phyloP scores from a whole-genome alignment of 495 filamentous ascomycete species.

The Aspergillus sparsus region DNA sequence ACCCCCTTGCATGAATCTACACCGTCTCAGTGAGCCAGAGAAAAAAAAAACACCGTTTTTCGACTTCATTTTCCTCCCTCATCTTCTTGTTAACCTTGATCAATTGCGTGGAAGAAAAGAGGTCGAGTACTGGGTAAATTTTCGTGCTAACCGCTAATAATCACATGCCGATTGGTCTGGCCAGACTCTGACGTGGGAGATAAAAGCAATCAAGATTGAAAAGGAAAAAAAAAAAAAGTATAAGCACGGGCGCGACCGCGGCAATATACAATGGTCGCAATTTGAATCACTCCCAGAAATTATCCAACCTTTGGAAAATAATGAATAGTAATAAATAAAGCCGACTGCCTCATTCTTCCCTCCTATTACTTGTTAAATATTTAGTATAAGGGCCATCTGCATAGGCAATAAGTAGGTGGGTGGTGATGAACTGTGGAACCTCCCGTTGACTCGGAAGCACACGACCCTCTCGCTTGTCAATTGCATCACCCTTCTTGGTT shows the following conservation, averaged over 20 bases:
- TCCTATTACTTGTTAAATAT: background rate
- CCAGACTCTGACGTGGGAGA: conserved; percentile 15
- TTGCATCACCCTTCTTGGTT: conserved; percentile 40
- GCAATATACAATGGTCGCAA: background rate
- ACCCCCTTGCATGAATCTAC: background rate
- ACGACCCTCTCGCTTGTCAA: conserved; percentile 32
- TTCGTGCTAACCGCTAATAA: background rate
- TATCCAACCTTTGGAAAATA: background rate
- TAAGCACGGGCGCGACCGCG: background rate
- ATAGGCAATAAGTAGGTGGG: background rate
- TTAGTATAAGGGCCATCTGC: background rate
- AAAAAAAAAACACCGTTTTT: background rate
- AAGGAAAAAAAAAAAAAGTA: background rate
- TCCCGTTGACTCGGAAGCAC: conserved; percentile 20
- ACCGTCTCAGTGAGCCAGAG: background rate
- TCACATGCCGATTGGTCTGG: conserved; percentile 21
- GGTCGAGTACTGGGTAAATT: conserved; percentile 1
- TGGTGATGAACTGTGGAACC: conserved; percentile 13
- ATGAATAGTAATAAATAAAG: background rate
- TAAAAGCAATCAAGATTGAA: too few species aligned
- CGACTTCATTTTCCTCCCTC: background rate
- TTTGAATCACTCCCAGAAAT: background rate
- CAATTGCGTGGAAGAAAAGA: background rate
- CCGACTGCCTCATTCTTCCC: background rate
- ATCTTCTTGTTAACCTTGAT: background rate